phyloP scores from a whole-genome alignment of 371 early-diverging fungal species.

The Capillidium heterosporum region DNA sequence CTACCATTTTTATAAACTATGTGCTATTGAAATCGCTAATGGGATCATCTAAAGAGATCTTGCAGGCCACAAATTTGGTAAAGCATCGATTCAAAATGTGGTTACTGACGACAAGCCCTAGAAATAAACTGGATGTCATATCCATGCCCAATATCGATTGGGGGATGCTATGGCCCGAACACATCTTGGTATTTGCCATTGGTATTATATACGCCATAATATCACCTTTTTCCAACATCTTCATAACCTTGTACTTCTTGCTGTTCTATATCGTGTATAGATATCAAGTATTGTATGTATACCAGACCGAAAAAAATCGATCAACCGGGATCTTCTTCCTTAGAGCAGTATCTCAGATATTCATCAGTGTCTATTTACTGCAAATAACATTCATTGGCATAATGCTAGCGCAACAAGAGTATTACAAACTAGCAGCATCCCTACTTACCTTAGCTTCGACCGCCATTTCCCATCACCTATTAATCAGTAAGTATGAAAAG shows the following conservation, averaged over 20 bases:
- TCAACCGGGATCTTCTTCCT: not conserved
- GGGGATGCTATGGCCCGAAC: slow-evolving; percentile 1
- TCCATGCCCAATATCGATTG: not conserved
- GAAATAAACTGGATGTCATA: not conserved
- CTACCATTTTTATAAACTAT: slow-evolving; percentile 67
- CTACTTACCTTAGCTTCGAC: not conserved
- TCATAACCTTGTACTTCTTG: slow-evolving; percentile 30
- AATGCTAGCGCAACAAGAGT: not conserved
- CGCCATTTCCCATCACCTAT: not conserved
- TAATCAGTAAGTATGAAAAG: not conserved
- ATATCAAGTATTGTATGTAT: slow-evolving; percentile 28
- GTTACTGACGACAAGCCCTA: not conserved
- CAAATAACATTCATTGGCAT: not conserved
- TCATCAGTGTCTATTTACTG: not conserved
- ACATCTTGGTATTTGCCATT: not conserved
- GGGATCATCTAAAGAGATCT: slow-evolving; percentile 41
- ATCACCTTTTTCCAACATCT: slow-evolving; percentile 30
- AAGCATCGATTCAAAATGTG: not conserved
- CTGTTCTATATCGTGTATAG: slow-evolving; percentile 30
- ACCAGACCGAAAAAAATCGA: slow-evolving; percentile 11
- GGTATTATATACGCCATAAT: slow-evolving; percentile 23
- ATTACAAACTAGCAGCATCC: too few species aligned
- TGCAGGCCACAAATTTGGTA: slow-evolving; percentile 36
- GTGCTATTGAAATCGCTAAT: slow-evolving; percentile 47
- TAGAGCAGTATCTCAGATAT: not conserved